These are phyloP conservation scores for Gossypium davidsonii DNA, from an alignment of 441 rosid genomes.

Conservation along the genomic window DNA sequence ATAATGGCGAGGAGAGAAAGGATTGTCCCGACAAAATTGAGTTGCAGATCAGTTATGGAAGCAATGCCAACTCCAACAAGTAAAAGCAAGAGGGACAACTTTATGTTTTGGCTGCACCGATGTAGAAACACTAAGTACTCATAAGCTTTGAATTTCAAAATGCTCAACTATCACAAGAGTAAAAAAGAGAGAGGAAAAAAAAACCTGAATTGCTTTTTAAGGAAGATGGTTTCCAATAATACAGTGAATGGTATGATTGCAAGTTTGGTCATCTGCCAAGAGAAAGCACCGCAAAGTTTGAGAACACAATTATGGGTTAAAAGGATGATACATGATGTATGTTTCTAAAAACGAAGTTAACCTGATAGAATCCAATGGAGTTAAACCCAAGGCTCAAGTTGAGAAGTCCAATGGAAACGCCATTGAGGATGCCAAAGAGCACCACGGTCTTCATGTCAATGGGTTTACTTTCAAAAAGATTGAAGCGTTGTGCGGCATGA, in stretches of 20 bases:
- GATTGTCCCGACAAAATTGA: constrained; percentile 68
- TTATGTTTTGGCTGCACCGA: constrained; percentile 74
- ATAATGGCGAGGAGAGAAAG: constrained; percentile 77
- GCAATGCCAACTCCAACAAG: constrained; percentile 91
- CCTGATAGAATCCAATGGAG: constrained; percentile 95
- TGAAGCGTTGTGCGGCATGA: constrained; percentile 69
- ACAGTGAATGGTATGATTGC: constrained; percentile 98
- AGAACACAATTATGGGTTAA: not conserved
- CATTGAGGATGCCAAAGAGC: constrained; percentile 91
- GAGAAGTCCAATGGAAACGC: constrained; percentile 87
- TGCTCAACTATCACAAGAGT: not conserved
- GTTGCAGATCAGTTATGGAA: constrained; percentile 93
- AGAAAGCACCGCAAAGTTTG: not conserved
- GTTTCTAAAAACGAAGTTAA: constrained; percentile 6
- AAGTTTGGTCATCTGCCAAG: constrained; percentile 87
- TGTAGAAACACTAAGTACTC: not conserved
- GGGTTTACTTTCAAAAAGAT: constrained; percentile 73
- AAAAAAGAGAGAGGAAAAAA: constrained; percentile 9
- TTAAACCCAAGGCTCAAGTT: constrained; percentile 95
- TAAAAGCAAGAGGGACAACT: constrained; percentile 56
- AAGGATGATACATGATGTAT: not conserved
- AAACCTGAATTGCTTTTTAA: constrained; percentile 89
- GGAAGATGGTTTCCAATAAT: constrained; percentile 77
- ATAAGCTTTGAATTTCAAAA: not conserved
- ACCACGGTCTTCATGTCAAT: constrained; percentile 80